Percentiles rank a stretch among this genome's conserved stretches.
Conservation (phyloP, 2,329 filamentous ascomycete species). For the Xylariaceae sp. region DNA sequence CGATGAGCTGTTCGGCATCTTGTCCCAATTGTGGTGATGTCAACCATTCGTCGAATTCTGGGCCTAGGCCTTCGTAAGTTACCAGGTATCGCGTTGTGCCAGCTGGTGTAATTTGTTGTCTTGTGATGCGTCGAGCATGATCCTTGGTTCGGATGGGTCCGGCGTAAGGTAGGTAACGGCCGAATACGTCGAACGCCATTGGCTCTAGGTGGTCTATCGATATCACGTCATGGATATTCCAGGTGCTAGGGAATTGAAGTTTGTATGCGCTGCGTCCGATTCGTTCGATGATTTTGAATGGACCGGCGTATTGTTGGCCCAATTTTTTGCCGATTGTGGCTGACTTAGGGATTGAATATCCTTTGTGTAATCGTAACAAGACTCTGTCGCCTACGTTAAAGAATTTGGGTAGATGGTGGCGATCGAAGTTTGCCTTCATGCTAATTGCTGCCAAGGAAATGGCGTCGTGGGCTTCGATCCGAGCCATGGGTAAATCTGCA, state of each 20-base stretch:
- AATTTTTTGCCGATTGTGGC: background rate
- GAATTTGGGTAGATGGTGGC: background rate
- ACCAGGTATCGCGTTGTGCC: background rate
- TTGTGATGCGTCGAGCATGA: background rate
- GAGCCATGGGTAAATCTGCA: background rate
- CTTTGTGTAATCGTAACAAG: constrained; percentile 1
- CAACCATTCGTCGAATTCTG: background rate
- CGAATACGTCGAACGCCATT: background rate
- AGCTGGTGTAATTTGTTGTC: background rate
- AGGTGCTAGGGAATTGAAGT: background rate
- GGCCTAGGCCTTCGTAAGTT: background rate
- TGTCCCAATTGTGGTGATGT: background rate
- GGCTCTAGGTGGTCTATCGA: constrained; percentile 4
- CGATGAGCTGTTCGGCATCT: background rate
- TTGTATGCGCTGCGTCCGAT: background rate
- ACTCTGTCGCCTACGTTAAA: constrained; percentile 4
- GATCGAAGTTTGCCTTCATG: constrained; percentile 1
- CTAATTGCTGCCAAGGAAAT: background rate
- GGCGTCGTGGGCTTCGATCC: background rate
- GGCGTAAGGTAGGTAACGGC: background rate
- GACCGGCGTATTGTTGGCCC: constrained; percentile 3
- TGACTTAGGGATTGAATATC: constrained; percentile 1
- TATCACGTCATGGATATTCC: constrained; percentile 3
- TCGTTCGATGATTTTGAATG: background rate
- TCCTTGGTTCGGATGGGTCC: background rate